Evolutionary conservation across 208 protist species (phyloP).

Genomic region (Wallacemonas sp.): DNA sequence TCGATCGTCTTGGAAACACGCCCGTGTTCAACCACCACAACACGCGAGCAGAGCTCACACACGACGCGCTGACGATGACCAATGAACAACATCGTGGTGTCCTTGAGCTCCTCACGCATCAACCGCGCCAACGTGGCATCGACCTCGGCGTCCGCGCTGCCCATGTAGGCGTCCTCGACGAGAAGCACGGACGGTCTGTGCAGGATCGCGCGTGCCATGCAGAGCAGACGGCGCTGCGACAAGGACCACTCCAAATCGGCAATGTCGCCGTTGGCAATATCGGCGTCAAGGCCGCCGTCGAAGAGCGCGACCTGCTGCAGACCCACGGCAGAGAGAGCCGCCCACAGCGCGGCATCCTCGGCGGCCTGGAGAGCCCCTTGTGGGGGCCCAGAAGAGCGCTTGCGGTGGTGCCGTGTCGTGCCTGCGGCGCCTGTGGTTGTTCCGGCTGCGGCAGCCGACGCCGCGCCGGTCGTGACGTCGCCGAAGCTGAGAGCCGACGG

Average conservation of each 20-base stretch:
- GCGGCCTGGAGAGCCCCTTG: slow-evolving; percentile 7
- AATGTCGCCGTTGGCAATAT: slow-evolving; percentile 39
- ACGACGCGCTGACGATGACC: slow-evolving; percentile 95
- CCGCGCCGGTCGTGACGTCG: too few relatives aligned
- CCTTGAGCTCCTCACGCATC: slow-evolving; percentile 78
- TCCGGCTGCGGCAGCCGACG: background rate
- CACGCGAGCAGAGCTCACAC: slow-evolving; percentile 77
- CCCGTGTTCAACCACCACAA: slow-evolving; percentile 71
- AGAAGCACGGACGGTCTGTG: slow-evolving; percentile 87
- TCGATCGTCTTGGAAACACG: slow-evolving; percentile 13
- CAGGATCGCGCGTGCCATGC: slow-evolving; percentile 93
- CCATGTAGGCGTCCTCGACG: slow-evolving; percentile 87
- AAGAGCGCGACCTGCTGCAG: slow-evolving; percentile 33
- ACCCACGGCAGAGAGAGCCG: slow-evolving; percentile 40
- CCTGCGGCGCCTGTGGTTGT: too few relatives aligned
- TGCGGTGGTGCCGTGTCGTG: too few relatives aligned
- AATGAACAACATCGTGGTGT: slow-evolving; percentile 95
- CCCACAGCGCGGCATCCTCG: slow-evolving; percentile 52
- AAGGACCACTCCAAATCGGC: slow-evolving; percentile 30
- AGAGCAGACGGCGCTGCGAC: slow-evolving; percentile 94
- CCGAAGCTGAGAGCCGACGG: background rate
- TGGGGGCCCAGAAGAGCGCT: too few relatives aligned
- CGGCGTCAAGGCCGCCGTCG: slow-evolving; percentile 49
- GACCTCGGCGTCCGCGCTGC: slow-evolving; percentile 52
- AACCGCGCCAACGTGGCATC: slow-evolving; percentile 84